Conservation (phyloP, 2,329 filamentous ascomycete species). For the Hortaea sp. region DNA sequence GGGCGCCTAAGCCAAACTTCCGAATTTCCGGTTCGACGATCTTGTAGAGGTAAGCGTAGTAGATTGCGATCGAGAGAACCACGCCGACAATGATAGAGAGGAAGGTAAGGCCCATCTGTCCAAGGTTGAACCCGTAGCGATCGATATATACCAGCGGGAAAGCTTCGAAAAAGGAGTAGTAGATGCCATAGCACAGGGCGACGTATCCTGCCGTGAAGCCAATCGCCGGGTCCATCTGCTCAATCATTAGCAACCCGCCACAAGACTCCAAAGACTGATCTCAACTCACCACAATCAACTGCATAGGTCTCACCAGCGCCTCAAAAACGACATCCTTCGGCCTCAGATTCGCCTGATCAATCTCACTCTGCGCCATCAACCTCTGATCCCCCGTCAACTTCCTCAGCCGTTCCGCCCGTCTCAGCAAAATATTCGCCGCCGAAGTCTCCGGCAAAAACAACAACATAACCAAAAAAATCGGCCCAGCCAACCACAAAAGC, state of each 20-base stretch:
- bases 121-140: conserved; percentile 31
- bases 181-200: conserved; percentile 25
- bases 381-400: conserved; percentile 50
- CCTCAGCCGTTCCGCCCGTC: conserved; percentile 50
- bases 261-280: conserved; percentile 9
- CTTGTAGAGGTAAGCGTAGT: conserved; percentile 19
- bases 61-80: conserved; percentile 15
- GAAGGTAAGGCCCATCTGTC: conserved; percentile 26
- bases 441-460: conserved; percentile 53
- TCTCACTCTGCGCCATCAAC: conserved; percentile 51
- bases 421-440: conserved; percentile 49
- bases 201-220: conserved; percentile 25
- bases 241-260: no score
- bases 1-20: conserved; percentile 13
- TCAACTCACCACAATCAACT: conserved; percentile 16
- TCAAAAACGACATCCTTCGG: conserved; percentile 40
- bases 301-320: conserved; percentile 39
- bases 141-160: conserved; percentile 32
- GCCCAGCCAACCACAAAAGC: conserved; percentile 52
- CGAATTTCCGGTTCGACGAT: conserved; percentile 18
- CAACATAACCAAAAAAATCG: conserved; percentile 49
- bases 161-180: conserved; percentile 26
- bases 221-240: conserved; percentile 22
- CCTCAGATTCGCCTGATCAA: conserved; percentile 48
- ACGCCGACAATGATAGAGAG: conserved; percentile 23